Evolutionary conservation across 495 filamentous ascomycete species (phyloP).

Genomic region (Coniosporium apollinis): DNA sequence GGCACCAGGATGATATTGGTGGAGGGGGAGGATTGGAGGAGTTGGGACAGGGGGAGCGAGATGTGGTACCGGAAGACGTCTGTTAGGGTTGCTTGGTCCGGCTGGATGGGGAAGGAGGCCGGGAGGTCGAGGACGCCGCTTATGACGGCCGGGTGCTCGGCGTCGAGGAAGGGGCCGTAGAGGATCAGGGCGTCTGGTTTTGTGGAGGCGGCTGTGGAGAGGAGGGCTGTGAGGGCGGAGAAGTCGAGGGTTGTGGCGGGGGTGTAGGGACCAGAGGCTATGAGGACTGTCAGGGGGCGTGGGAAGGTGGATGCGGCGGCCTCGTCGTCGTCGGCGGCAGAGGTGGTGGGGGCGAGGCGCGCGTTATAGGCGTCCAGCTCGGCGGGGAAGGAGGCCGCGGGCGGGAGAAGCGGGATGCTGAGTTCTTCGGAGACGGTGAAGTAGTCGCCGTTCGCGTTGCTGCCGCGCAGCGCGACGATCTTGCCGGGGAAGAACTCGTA

Average conservation of each 20-base stretch:
- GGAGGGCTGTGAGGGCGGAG: conserved; percentile 67
- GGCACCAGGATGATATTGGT: conserved; percentile 73
- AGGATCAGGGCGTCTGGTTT: conserved; percentile 70
- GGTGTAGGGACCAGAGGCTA: conserved; percentile 79
- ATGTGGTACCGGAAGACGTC: conserved; percentile 74
- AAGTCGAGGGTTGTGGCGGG: conserved; percentile 81
- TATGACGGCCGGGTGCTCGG: conserved; percentile 77
- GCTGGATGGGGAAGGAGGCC: conserved; percentile 47
- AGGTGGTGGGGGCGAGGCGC: conserved; percentile 41
- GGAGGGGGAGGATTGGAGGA: conserved; percentile 49
- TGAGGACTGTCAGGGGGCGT: conserved; percentile 52
- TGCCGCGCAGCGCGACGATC: conserved; percentile 72
- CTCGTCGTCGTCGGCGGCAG: conserved; percentile 34
- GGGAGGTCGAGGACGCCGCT: conserved; percentile 84
- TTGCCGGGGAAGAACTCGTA: conserved; percentile 91
- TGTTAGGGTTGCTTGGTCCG: conserved; percentile 60
- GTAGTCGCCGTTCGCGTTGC: conserved; percentile 70
- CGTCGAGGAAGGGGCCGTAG: conserved; percentile 74
- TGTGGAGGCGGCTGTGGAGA: conserved; percentile 53
- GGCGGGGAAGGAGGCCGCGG: conserved; percentile 43
- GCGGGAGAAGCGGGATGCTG: conserved; percentile 50
- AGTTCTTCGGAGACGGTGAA: conserved; percentile 70
- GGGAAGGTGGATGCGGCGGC: conserved; percentile 21
- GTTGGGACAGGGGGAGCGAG: conserved; percentile 43
- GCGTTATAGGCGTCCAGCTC: conserved; percentile 47